phyloP scores from a whole-genome alignment of 345 rosid genomes.

The Heritiera fomes region DNA sequence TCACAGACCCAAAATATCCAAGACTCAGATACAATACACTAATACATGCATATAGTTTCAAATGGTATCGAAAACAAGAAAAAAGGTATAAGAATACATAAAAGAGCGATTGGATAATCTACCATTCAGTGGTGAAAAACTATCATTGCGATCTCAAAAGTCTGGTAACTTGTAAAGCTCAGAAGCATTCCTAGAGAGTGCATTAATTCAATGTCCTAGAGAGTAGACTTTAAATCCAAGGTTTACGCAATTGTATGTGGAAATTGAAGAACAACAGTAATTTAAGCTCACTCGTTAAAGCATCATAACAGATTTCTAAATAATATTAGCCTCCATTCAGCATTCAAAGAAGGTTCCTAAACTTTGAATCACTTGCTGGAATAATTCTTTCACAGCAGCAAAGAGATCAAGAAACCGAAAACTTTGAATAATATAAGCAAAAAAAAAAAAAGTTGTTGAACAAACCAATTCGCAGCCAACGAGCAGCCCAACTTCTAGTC shows the following conservation, averaged over 20 bases:
- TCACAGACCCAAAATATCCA: background rate
- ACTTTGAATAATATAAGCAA: background rate
- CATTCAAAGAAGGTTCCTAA: background rate
- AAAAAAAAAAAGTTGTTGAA: background rate
- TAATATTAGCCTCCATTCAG: background rate
- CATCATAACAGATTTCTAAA: background rate
- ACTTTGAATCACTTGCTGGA: background rate
- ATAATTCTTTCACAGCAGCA: background rate
- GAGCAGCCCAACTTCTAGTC: slow-evolving; percentile 92
- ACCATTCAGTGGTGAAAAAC: background rate
- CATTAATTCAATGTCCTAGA: background rate
- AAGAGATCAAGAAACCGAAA: background rate
- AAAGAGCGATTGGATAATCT: background rate
- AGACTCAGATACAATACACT: background rate
- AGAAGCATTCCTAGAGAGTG: background rate
- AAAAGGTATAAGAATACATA: background rate
- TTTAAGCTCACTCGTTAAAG: background rate
- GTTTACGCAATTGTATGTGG: background rate
- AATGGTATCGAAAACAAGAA: background rate
- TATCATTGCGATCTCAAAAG: background rate
- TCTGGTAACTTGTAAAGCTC: background rate
- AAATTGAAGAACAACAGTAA: background rate
- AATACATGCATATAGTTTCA: background rate
- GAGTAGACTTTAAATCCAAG: background rate
- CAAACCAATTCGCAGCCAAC: slow-evolving; percentile 92